Base-by-base conservation (phyloP, 768 basidiomycete species). In the Epithele typhae region DNA sequence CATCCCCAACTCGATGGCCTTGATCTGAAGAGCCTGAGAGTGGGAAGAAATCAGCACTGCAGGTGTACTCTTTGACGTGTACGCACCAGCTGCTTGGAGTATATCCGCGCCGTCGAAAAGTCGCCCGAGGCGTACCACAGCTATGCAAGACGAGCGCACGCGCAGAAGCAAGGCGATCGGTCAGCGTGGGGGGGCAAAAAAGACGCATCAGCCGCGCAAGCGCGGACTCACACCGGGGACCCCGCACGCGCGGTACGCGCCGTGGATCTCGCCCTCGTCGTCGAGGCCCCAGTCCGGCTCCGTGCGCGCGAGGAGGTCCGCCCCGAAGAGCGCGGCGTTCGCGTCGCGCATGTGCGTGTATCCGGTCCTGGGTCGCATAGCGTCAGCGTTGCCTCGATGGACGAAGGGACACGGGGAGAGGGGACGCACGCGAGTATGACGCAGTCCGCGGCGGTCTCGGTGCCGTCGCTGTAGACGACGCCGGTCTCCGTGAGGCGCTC, bases 51-150 rank as follows among this genome's bases (percentile, higher is more conserved):
- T 2, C 12, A 11, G 5, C 6, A 6, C 17, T 3, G 15, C 15
- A 5, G 25, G n/a, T 3, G 17, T 22, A 14, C 4, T 15, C 5
- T 0, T 19, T 0, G 17, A 9, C 8, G n/a, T n/a, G n/a, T n/a
- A 47, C 63, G 37, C 32, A 73, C 72, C 52, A 73, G 40, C 25
- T 65, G 62, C 51, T 71, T 73, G 7, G 71, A 70, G 38, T 48
- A 58, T 45, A 61, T 59, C 10, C 72, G 58, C 1, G 67, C 60
- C 17, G 49, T 51, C 9, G 25, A 42, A 40, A 70, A 71, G 39
- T 69, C 69, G 2, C 73, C 71, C 1, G 59, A 59, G 6, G 62
- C 64, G 49, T 65, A 73, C 72, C 72, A 73, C 1, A 73, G 57
- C 72, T 73, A 21, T 30, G 21, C 6, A 23, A n/a, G 27, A n/a